Evolutionary conservation across 106 monocot species (phyloP).

Genomic region (Dioscorea alata): DNA sequence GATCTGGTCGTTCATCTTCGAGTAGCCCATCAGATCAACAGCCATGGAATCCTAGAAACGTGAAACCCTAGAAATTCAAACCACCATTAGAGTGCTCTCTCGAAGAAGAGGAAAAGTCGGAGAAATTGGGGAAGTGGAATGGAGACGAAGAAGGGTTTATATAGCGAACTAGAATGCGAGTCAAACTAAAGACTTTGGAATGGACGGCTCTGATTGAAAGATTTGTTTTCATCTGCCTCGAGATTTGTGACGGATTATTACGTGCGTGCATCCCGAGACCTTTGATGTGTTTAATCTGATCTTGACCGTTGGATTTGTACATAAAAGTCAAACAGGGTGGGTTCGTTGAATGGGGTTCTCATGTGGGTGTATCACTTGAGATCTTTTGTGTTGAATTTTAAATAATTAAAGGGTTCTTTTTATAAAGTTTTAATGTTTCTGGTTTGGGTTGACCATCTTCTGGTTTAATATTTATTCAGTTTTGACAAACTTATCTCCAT

Average conservation of each 20-base stretch:
- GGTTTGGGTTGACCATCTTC: neutral
- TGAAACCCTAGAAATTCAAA: neutral
- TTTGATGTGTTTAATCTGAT: neutral
- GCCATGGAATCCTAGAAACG: constrained; percentile 24
- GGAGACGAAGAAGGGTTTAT: neutral
- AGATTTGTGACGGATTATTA: neutral
- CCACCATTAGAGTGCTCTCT: neutral
- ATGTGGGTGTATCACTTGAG: neutral
- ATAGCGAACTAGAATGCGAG: neutral
- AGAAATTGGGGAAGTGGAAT: neutral
- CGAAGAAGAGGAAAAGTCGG: neutral
- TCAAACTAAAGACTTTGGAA: constrained; percentile 8
- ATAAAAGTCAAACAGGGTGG: neutral
- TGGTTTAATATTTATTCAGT: too few relatives aligned
- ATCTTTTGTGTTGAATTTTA: too few relatives aligned
- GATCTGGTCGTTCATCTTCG: constrained; percentile 46
- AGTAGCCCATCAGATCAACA: constrained; percentile 45
- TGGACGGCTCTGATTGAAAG: constrained; percentile 3
- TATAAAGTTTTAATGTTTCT: too few relatives aligned
- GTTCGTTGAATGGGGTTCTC: neutral
- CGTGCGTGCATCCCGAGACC: neutral
- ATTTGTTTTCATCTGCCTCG: neutral
- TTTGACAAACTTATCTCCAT: too few relatives aligned
- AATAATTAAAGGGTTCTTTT: too few relatives aligned
- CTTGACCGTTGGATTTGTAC: neutral